phyloP scores from a whole-genome alignment of 2,329 filamentous ascomycete genomes.

The Penicillium sp. region DNA sequence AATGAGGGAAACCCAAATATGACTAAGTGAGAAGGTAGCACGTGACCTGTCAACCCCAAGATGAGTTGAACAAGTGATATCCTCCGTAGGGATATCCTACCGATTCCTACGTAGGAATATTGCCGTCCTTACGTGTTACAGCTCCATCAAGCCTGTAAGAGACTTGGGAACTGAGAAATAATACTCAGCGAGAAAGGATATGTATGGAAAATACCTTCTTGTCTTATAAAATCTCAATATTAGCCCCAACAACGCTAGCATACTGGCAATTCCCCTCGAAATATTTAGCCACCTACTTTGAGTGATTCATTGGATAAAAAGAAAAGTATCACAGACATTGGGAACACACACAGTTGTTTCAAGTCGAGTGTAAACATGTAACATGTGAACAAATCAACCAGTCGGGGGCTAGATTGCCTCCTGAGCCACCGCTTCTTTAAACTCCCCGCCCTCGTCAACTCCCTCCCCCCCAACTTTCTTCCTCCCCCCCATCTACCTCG shows the following conservation, averaged over 20 bases:
- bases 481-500: conserved; percentile 13
- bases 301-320: not conserved
- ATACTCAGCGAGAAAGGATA: too few species aligned
- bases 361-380: not conserved
- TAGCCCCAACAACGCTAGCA: not conserved
- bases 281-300: too few species aligned
- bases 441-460: conserved; percentile 10
- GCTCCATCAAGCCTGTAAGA: too few species aligned
- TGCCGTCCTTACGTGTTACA: too few species aligned
- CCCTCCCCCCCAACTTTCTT: conserved; percentile 4
- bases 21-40: too few species aligned
- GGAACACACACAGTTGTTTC: not conserved
- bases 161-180: too few species aligned
- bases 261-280: not conserved
- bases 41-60: too few species aligned
- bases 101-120: too few species aligned
- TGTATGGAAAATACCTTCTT: not conserved
- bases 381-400: conserved; percentile 6
- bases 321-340: not conserved
- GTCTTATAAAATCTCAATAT: not conserved
- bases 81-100: too few species aligned
- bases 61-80: too few species aligned
- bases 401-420: conserved; percentile 21
- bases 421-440: conserved; percentile 34
- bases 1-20: too few species aligned